Conservation (phyloP, 441 rosid genomes). For the Sinapis alba region DNA sequence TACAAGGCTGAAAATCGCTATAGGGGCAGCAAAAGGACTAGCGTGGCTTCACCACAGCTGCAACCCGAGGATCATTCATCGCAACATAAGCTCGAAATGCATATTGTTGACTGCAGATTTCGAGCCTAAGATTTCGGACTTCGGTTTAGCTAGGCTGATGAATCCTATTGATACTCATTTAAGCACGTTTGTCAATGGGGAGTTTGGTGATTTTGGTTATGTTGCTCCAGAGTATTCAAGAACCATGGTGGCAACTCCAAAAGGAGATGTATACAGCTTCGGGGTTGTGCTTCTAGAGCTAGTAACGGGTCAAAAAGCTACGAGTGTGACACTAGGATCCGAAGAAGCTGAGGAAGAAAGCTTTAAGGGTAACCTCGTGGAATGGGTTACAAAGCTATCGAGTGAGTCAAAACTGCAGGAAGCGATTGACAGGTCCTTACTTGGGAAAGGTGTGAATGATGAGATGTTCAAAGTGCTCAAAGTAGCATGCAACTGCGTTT, state of each 20-base stretch:
- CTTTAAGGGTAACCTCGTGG: conserved; percentile 83
- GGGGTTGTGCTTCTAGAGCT: conserved; percentile 89
- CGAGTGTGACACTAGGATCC: conserved; percentile 54
- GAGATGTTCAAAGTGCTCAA: conserved; percentile 80
- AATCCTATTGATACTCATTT: conserved; percentile 86
- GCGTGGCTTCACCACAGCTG: conserved; percentile 97
- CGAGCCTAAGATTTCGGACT: conserved; percentile 88
- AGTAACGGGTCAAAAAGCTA: conserved; percentile 84
- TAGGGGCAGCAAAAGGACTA: conserved; percentile 78
- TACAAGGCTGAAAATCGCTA: conserved; percentile 73
- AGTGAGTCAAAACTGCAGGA: conserved; percentile 58
- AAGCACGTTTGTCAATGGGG: conserved; percentile 93
- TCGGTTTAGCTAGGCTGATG: conserved; percentile 95
- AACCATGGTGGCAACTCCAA: conserved; percentile 86
- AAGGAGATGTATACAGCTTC: conserved; percentile 93
- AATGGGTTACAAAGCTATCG: conserved; percentile 63
- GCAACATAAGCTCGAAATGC: conserved; percentile 87
- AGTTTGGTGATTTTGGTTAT: conserved; percentile 88
- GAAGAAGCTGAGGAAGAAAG: conserved; percentile 51
- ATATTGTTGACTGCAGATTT: conserved; percentile 73
- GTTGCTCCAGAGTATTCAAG: conserved; percentile 90
- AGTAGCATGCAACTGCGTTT: conserved; percentile 78
- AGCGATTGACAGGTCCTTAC: conserved; percentile 62
- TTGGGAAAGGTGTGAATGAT: conserved; percentile 61
- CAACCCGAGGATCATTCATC: conserved; percentile 88